Conservation (phyloP, 2,329 filamentous ascomycete genomes). For the Immersiporthe knoxdaviesiana region DNA sequence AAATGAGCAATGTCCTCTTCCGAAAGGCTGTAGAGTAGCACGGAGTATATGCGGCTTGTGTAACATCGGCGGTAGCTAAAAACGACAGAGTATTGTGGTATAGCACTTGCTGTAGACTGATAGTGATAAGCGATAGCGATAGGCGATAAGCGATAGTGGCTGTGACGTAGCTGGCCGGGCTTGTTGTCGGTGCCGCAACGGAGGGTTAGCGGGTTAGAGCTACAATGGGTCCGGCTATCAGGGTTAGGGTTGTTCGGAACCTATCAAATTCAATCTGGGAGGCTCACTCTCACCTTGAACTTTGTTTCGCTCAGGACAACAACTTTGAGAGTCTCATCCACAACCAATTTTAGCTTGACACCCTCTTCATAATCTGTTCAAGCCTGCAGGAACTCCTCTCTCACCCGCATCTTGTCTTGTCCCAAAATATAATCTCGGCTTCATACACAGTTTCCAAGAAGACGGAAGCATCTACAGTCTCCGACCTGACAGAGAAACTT, state of each 20-base stretch:
- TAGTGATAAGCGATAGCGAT: background rate
- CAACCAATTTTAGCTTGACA: too few species aligned
- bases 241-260: background rate
- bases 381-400: too few species aligned
- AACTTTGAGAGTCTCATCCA: background rate
- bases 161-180: background rate
- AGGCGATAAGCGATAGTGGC: background rate
- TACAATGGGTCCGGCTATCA: background rate
- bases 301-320: background rate
- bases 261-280: conserved; percentile 2
- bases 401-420: background rate
- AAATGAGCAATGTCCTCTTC: background rate
- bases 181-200: background rate
- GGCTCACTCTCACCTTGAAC: background rate
- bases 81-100: too few species aligned
- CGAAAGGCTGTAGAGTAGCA: background rate
- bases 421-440: background rate
- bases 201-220: background rate
- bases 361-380: too few species aligned
- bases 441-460: background rate
- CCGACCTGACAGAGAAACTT: background rate
- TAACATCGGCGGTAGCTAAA: background rate
- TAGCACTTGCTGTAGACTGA: background rate
- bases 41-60: background rate
- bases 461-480: background rate